A percentile compares a stretch with the other conserved stretches of the same genome.
Evolutionary conservation across 768 basidiomycete species (phyloP).

Genomic region (Boletus rex-veris): DNA sequence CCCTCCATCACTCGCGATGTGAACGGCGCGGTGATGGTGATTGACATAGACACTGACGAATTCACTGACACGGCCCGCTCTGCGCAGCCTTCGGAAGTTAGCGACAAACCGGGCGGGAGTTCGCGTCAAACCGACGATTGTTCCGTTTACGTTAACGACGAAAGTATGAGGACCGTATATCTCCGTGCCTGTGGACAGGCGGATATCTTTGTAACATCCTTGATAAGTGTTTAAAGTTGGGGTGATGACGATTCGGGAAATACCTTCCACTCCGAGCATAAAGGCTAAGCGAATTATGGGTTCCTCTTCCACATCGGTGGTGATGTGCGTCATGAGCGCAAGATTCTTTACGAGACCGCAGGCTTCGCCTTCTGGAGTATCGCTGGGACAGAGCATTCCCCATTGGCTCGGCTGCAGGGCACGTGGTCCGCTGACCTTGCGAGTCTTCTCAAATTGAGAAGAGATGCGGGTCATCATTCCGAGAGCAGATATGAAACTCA

Average conservation of each 20-base stretch:
- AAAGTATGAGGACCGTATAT: constrained; percentile 92
- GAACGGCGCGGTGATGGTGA: constrained; percentile 89
- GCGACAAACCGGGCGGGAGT: constrained; percentile 80
- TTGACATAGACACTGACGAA: constrained; percentile 97
- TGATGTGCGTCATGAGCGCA: constrained; percentile 99
- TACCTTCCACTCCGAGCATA: constrained; percentile 97
- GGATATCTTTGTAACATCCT: constrained; percentile 63
- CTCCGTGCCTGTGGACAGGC: constrained; percentile 88
- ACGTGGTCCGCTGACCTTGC: constrained; percentile 96
- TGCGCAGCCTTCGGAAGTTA: constrained; percentile 88
- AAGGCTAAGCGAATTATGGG: constrained; percentile 87
- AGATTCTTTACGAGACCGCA: constrained; percentile 98
- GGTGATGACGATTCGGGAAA: constrained; percentile 17
- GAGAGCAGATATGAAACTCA: constrained; percentile 94
- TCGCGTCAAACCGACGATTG: constrained; percentile 89
- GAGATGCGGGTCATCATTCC: constrained; percentile 99
- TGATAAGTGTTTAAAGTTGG: constrained; percentile 11
- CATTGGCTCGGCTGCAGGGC: constrained; percentile 98
- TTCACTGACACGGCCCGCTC: constrained; percentile 89
- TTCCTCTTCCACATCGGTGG: constrained; percentile 96
- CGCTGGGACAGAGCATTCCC: constrained; percentile 97
- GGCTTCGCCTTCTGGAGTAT: constrained; percentile 99
- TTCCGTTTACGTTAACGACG: constrained; percentile 96
- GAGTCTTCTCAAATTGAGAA: constrained; percentile 98
- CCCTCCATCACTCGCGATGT: constrained; percentile 96